Conservation (phyloP, 352 stramenopile genomes). For the Globisporangium cystogenes region DNA sequence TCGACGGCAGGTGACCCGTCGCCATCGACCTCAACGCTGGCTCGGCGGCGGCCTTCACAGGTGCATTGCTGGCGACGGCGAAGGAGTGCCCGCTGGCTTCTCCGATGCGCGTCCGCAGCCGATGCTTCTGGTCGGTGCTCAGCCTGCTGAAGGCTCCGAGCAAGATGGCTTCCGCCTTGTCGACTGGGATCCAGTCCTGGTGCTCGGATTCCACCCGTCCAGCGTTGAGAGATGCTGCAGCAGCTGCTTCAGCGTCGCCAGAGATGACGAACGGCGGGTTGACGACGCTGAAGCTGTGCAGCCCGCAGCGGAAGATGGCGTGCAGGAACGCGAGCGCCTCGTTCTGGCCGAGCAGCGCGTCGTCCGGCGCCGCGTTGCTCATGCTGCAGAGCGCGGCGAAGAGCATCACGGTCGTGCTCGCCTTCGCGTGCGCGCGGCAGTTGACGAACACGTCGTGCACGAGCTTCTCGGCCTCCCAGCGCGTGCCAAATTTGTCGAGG, state of each 20-base stretch:
- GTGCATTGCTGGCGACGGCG: neutral
- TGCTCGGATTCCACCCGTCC: neutral
- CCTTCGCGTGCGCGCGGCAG: conserved; percentile 38
- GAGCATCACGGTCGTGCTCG: conserved; percentile 39
- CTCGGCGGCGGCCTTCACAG: neutral
- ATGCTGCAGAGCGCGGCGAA: conserved; percentile 75
- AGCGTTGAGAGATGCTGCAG: neutral
- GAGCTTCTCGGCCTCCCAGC: conserved; percentile 69
- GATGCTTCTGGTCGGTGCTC: conserved; percentile 37
- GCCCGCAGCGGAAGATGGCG: conserved; percentile 45
- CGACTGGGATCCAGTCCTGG: conserved; percentile 30
- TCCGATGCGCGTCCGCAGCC: conserved; percentile 26
- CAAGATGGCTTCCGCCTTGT: conserved; percentile 37
- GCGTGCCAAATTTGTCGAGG: conserved; percentile 55
- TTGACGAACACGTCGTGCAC: conserved; percentile 83
- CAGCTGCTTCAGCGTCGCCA: neutral
- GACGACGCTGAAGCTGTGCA: conserved; percentile 49
- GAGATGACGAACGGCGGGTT: conserved; percentile 17
- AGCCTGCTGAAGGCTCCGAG: conserved; percentile 44
- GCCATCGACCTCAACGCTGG: neutral
- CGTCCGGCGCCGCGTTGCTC: conserved; percentile 45
- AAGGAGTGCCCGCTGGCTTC: too few species aligned
- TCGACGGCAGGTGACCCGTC: conserved; percentile 6
- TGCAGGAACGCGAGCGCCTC: conserved; percentile 61
- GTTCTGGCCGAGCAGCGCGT: conserved; percentile 62